Evolutionary conservation across 441 rosid species (phyloP).

Genomic region (Adansonia gregorii): DNA sequence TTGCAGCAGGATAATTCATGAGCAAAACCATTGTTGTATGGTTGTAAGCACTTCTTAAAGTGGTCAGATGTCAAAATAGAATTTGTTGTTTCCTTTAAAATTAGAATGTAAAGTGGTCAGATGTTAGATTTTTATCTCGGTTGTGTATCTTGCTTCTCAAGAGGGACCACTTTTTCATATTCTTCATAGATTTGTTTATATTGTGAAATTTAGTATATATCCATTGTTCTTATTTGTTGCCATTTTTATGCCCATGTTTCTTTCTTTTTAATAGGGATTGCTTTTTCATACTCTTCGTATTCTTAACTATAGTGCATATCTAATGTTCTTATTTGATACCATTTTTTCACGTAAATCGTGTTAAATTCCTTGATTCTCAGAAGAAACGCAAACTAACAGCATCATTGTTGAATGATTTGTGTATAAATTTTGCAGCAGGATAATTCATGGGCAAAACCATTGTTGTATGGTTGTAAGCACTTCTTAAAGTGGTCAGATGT

Average conservation of each 20-base stretch:
- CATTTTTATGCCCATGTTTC: neutral
- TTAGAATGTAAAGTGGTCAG: neutral
- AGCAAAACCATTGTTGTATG: neutral
- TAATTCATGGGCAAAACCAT: neutral
- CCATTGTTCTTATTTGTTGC: neutral
- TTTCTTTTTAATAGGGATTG: neutral
- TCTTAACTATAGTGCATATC: neutral
- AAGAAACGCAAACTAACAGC: neutral
- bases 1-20: neutral
- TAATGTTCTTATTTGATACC: neutral
- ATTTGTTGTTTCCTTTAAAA: neutral
- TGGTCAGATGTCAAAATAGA: neutral
- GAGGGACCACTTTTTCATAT: neutral
- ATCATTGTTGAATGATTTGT: neutral
- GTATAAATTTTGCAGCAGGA: neutral
- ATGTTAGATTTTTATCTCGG: neutral
- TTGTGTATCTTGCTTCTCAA: neutral
- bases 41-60: neutral
- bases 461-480: neutral
- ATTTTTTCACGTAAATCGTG: neutral
- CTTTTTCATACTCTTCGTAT: neutral
- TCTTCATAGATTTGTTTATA: neutral
- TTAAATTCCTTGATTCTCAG: neutral
- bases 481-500: neutral
- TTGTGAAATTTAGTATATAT: neutral